Evolutionary conservation across 148 eudicot species (phyloP), one percentile per base, ranked within the genome.

Genomic region (Silene latifolia): DNA sequence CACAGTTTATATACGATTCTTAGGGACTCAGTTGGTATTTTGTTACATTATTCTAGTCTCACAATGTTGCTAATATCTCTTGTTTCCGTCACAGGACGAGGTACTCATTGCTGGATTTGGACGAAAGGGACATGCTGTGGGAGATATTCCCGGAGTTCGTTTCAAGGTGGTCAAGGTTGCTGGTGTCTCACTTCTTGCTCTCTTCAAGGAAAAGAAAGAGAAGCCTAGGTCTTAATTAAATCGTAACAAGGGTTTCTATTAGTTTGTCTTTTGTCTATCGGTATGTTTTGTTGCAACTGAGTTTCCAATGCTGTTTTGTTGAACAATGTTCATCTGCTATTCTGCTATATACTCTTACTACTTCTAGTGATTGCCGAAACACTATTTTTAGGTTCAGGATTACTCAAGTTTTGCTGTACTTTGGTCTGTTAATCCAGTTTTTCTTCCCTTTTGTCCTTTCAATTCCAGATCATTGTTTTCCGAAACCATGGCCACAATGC

Each of bases 131-230:
- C 97, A 93, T 72, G 98, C 98, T 1, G 93, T 93, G 54, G 98
- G 98, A 88, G 97, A 93, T 89, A 93, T 91, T 89, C 98, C 98
- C 10, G 96, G 98, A 20, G 98, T 93, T 69, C 87, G 98, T 71
- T 93, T 93, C 81, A 93, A 93, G 96, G 98, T 93, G 7, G 98
- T 93, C 47, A 93, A 93, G 88, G 98, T 93, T 10, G 89, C 98
- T 53, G 98, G 98, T 69, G 98, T 93, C 10, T 93, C 97, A 25
- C 97, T 93, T n/a, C 79, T 91, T 24, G 97, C 97, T 47, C 87
- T 91, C 76, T 93, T 91, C 85, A 93, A 90, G 73, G 96, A 92
- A 89, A 92, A 92, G 77, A 92, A 92, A 79, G 98, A 92, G 81
- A 92, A 92, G 82, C 97, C 98, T 54, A 89, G 97, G 63, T 93